These are phyloP conservation scores for Chlamydomonas asymmetrica DNA, from an alignment of 139 green algal species.

Conservation along the genomic window DNA sequence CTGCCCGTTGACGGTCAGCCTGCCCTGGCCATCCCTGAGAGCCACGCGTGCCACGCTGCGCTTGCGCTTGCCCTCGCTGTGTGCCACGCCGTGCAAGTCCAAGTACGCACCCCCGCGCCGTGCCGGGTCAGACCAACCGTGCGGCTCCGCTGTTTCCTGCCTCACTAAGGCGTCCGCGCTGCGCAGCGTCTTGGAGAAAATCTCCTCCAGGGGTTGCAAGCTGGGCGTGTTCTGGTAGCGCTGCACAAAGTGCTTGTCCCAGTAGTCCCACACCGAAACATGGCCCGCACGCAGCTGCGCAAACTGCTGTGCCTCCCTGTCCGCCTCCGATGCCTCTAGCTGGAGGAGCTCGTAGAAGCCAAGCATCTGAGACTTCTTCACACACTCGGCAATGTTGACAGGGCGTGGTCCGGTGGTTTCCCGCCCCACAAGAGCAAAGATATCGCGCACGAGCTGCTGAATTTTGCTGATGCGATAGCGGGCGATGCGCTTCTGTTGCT, in stretches of 20 bases:
- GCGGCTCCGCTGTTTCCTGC: background rate
- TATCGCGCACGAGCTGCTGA: background rate
- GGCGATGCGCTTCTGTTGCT: background rate
- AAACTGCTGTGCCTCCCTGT: conserved; percentile 25
- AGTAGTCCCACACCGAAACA: conserved; percentile 41
- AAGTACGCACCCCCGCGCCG: conserved; percentile 9
- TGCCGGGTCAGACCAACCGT: background rate
- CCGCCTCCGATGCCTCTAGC: background rate
- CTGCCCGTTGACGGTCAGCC: conserved; percentile 75
- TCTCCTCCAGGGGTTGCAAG: conserved; percentile 37
- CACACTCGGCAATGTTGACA: background rate
- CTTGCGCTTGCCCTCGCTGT: conserved; percentile 66
- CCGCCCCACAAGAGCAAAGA: background rate
- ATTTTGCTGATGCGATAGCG: background rate
- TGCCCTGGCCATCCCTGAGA: conserved; percentile 57
- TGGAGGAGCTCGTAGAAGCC: conserved; percentile 42
- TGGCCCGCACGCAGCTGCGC: conserved; percentile 23
- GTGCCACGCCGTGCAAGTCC: conserved; percentile 15
- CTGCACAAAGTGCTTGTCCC: conserved; percentile 32
- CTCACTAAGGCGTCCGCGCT: background rate
- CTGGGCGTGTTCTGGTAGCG: conserved; percentile 31
- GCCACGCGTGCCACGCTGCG: conserved; percentile 51
- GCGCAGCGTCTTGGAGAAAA: conserved; percentile 33
- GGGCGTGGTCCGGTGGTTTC: background rate
- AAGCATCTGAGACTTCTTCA: background rate